These are phyloP conservation scores for Leishmania martiniquensis DNA, from an alignment of 208 protist genomes.

Conservation along the genomic window DNA sequence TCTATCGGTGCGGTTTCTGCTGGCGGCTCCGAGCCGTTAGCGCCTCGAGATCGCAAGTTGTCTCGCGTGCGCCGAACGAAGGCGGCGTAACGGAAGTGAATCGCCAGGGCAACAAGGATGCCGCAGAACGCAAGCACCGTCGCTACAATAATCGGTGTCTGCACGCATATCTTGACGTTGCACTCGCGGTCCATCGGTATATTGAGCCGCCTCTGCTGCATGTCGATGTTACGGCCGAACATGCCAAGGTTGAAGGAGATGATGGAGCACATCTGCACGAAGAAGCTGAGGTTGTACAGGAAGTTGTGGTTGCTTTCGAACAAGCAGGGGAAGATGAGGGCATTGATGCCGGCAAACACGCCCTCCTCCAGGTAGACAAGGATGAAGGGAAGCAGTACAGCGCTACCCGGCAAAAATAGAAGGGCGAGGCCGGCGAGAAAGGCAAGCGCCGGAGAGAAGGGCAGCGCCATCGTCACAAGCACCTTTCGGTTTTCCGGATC, in stretches of 20 bases:
- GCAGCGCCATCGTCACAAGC: constrained; percentile 57
- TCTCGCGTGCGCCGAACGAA: constrained; percentile 40
- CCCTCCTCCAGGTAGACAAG: constrained; percentile 72
- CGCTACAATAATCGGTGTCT: constrained; percentile 48
- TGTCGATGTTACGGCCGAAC: constrained; percentile 56
- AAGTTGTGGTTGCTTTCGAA: constrained; percentile 55
- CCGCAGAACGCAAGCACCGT: constrained; percentile 42
- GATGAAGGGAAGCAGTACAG: constrained; percentile 61
- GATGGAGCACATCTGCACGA: constrained; percentile 49
- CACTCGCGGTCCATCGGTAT: constrained; percentile 40
- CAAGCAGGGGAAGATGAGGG: constrained; percentile 61
- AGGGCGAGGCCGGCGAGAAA: constrained; percentile 50
- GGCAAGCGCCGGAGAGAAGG: constrained; percentile 48
- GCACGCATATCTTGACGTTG: constrained; percentile 46
- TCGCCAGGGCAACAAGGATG: constrained; percentile 33
- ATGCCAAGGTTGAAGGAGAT: constrained; percentile 71
- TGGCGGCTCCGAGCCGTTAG: not conserved
- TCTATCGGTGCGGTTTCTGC: not conserved
- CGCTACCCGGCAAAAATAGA: constrained; percentile 49
- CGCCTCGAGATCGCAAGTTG: not conserved
- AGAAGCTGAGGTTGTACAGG: constrained; percentile 69
- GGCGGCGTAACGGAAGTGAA: constrained; percentile 65
- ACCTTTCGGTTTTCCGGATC: constrained; percentile 40
- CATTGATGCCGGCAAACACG: constrained; percentile 54
- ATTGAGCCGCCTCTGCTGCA: constrained; percentile 30